Conservation (phyloP, 2,329 filamentous ascomycete species). For the Botrytis byssoidea region DNA sequence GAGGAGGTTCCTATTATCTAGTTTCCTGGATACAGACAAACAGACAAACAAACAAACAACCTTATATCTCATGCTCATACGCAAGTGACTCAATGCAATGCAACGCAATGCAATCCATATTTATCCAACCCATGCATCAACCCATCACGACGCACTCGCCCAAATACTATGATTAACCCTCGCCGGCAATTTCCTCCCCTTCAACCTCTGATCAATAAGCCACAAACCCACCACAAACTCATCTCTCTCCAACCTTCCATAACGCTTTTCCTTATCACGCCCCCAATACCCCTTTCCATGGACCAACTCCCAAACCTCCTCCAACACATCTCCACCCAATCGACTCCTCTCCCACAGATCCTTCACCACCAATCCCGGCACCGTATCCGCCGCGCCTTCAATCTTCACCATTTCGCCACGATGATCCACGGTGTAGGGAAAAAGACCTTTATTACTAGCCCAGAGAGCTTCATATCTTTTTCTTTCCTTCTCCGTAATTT, state of each 20-base stretch:
- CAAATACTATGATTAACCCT: conserved; percentile 73
- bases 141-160: conserved; percentile 59
- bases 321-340: conserved; percentile 64
- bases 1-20: background rate
- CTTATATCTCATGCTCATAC: background rate
- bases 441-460: conserved; percentile 72
- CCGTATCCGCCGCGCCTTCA: conserved; percentile 62
- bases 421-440: conserved; percentile 69
- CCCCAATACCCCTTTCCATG: conserved; percentile 52
- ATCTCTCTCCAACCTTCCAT: conserved; percentile 59
- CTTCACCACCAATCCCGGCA: conserved; percentile 44
- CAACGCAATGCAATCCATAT: background rate
- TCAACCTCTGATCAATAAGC: conserved; percentile 77
- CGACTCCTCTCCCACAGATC: conserved; percentile 76
- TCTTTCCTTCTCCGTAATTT: conserved; percentile 69
- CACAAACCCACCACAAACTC: conserved; percentile 84
- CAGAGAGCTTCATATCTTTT: conserved; percentile 81
- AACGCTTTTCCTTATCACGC: conserved; percentile 50
- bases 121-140: background rate
- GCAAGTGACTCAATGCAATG: background rate
- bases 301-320: conserved; percentile 75
- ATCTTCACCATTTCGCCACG: conserved; percentile 62
- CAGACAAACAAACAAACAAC: background rate
- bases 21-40: background rate
- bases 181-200: conserved; percentile 72